Conservation (phyloP, 371 early-diverging fungal species). For the Zychaea mexicana region DNA sequence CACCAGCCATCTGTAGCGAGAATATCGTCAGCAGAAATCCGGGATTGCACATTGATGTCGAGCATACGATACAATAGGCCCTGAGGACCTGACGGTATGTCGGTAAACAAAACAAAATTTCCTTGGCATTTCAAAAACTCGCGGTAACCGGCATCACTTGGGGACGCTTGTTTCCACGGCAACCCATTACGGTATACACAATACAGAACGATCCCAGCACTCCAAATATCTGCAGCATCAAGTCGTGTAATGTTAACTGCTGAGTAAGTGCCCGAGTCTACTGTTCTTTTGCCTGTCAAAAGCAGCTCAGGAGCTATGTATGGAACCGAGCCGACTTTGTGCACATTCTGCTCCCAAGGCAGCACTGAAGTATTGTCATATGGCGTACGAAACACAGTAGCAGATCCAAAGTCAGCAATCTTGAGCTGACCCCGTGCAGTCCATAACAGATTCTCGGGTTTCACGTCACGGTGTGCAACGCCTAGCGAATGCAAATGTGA, state of each 20-base stretch:
- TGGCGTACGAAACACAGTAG: constrained; percentile 83
- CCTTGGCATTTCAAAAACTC: constrained; percentile 43
- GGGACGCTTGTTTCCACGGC: constrained; percentile 55
- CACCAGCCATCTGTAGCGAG: constrained; percentile 66
- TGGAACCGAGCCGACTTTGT: constrained; percentile 72
- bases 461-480: constrained; percentile 65
- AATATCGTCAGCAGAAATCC: constrained; percentile 63
- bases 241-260: constrained; percentile 76
- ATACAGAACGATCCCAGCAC: constrained; percentile 78
- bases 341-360: constrained; percentile 69
- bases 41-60: constrained; percentile 35
- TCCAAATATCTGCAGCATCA: constrained; percentile 76
- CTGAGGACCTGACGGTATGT: constrained; percentile 12
- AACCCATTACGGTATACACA: constrained; percentile 77
- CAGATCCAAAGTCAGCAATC: constrained; percentile 91
- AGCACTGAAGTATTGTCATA: constrained; percentile 70
- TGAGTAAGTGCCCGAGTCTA: neutral
- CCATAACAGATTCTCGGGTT: constrained; percentile 67
- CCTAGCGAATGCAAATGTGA: constrained; percentile 56
- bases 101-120: neutral
- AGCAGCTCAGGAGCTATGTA: constrained; percentile 88
- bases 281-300: constrained; percentile 41
- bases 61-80: constrained; percentile 51
- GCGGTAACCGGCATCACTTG: constrained; percentile 63
- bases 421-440: constrained; percentile 53